Evolutionary conservation across 2,329 filamentous ascomycete genomes (phyloP), one percentile per base, ranked within the genome.

Genomic region (Sclerotinia subarctica): DNA sequence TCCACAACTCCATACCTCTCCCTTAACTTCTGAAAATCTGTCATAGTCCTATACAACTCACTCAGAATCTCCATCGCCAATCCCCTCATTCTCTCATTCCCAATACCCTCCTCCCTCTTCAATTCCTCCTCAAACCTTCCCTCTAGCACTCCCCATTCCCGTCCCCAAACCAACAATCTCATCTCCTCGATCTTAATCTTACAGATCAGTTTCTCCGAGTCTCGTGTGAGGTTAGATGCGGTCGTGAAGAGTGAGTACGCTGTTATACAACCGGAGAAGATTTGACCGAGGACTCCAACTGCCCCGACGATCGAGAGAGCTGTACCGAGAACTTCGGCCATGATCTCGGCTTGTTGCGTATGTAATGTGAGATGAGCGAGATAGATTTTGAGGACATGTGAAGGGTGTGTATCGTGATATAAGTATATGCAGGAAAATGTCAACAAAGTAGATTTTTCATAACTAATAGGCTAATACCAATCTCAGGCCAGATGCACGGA

Each of bases 161-260:
- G 74, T 24, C 81, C 81, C 81, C 81, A 83, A 68, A 82, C 80
- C 42, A 81, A 73, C 47, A 83, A 77, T 5, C 81, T 78, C 80
- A 81, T 82, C 78, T 83, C 81, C 75, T 83, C 81, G 72, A 83
- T 83, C 63, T 80, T 79, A 66, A 83, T 80, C 72, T 83, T 83
- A 76, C 81, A 82, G 54, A 81, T 74, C 44, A 83, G 75, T 51
- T 79, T 78, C 73, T 81, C 79, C 69, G 77, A 78, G 73, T 83
- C 81, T 29, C 74, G 73, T 68, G 81, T 80, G n/a, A 82, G 74
- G 58, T 81, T 78, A 52, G 76, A 73, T 1, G 81, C 81, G 21
- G 78, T 74, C 21, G 79, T 79, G 74, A 83, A 83, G 77, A 81
- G 79, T 38, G 77, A 74, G 71, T 83, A 83, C 13, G 81, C 81